A percentile compares a stretch with the other conserved stretches of the same genome.
These are phyloP conservation scores for Aspergillus sparsus DNA, from an alignment of 495 filamentous ascomycete genomes.

Conservation along the genomic window DNA sequence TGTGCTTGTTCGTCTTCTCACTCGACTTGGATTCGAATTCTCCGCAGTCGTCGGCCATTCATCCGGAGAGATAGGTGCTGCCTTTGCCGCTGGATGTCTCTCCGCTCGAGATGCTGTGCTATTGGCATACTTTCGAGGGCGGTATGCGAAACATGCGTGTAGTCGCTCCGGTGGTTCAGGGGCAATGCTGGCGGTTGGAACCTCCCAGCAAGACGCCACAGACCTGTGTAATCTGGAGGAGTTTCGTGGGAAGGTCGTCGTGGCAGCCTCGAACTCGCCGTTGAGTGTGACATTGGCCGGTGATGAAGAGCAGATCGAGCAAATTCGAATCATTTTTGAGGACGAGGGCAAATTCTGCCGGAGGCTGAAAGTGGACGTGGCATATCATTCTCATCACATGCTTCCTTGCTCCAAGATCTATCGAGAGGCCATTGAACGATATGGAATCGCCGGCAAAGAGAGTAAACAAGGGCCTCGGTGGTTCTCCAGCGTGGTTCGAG, in stretches of 20 bases:
- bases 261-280: conserved; percentile 35
- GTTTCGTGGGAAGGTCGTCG: conserved; percentile 21
- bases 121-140: conserved; percentile 55
- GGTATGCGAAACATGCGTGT: conserved; percentile 20
- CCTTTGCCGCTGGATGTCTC: conserved; percentile 37
- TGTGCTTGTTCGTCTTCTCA: conserved; percentile 41
- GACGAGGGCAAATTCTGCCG: conserved; percentile 37
- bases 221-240: conserved; percentile 24
- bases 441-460: no score
- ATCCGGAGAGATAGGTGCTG: conserved; percentile 46
- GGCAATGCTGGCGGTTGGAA: conserved; percentile 55
- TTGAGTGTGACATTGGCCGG: conserved; percentile 41
- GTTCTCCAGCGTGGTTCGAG: conserved; percentile 20
- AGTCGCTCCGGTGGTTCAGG: conserved; percentile 29
- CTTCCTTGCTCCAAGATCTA: conserved; percentile 23
- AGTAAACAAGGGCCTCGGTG: no score
- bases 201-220: conserved; percentile 37
- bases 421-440: conserved; percentile 6
- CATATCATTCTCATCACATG: conserved; percentile 40
- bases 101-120: conserved; percentile 42
- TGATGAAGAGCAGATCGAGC: conserved; percentile 33
- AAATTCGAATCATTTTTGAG: conserved; percentile 31
- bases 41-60: conserved; percentile 45
- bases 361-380: conserved; percentile 42
- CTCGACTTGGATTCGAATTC: conserved; percentile 43